Evolutionary conservation across 805 yeast genomes (phyloP).

Genomic region (Schizosaccharomyces cryophilus): DNA sequence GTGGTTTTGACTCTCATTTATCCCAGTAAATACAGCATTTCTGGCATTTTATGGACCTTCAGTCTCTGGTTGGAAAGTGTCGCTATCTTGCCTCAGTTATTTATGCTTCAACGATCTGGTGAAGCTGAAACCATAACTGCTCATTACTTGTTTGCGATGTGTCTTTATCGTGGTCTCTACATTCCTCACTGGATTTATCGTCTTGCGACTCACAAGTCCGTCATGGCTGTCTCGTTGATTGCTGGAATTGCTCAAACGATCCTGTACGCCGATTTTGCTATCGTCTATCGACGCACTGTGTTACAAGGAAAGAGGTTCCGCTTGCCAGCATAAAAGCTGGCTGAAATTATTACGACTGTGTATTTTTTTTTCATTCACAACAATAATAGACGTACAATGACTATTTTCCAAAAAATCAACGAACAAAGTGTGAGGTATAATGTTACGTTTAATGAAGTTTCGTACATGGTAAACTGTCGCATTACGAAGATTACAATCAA

Average conservation of each 20-base stretch:
- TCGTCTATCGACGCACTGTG: constrained; percentile 45
- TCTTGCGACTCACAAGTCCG: constrained; percentile 20
- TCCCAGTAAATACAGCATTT: constrained; percentile 34
- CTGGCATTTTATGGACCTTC: constrained; percentile 48
- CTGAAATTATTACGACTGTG: neutral
- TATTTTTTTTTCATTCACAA: neutral
- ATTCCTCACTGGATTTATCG: constrained; percentile 91
- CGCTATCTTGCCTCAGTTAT: constrained; percentile 80
- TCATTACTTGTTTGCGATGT: constrained; percentile 85
- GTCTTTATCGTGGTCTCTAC: constrained; percentile 68
- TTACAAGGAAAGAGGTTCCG: constrained; percentile 1
- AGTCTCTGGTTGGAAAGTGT: constrained; percentile 80
- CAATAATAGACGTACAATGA: neutral
- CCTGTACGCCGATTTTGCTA: constrained; percentile 85
- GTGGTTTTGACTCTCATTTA: constrained; percentile 34
- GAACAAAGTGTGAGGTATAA: too few species aligned
- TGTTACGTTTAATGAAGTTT: too few species aligned
- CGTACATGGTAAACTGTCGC: too few species aligned
- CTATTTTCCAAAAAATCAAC: neutral
- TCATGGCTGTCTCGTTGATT: constrained; percentile 42
- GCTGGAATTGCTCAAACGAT: constrained; percentile 74
- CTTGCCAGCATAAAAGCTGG: neutral
- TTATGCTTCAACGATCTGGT: constrained; percentile 70
- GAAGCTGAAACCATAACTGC: constrained; percentile 68
- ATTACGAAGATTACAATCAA: too few species aligned